Evolutionary conservation across 176 grass and related monocot genomes (phyloP).

Genomic region (Aegilops bicornis): DNA sequence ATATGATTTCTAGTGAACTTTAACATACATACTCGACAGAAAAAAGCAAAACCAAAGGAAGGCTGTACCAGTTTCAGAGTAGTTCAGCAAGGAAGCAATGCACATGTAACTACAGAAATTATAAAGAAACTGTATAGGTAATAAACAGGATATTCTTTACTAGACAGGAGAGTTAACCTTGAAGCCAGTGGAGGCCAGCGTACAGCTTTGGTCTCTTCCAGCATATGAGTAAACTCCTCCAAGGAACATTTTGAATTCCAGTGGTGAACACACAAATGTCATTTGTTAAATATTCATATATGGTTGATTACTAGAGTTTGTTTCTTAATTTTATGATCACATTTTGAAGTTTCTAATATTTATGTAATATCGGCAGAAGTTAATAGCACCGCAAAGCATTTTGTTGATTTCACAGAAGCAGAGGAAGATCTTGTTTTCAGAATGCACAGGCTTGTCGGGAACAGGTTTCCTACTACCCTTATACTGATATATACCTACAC

Average conservation of each 20-base stretch:
- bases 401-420: slow-evolving; percentile 50
- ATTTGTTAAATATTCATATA: not conserved
- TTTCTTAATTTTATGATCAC: slow-evolving; percentile 6
- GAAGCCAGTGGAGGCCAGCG: not conserved
- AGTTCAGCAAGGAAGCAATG: not conserved
- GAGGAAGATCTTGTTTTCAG: slow-evolving; percentile 64
- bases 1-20: not conserved
- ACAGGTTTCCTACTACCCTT: slow-evolving; percentile 39
- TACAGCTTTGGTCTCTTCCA: slow-evolving; percentile 3
- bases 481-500: not conserved
- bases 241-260: not conserved
- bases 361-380: slow-evolving; percentile 38
- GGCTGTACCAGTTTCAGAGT: not conserved
- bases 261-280: not conserved
- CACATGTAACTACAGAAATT: not conserved
- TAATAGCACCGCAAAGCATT: slow-evolving; percentile 27
- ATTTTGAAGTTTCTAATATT: not conserved
- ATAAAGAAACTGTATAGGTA: not conserved
- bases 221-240: not conserved
- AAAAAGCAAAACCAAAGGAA: not conserved
- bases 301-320: slow-evolving; percentile 1
- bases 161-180: not conserved
- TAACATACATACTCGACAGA: slow-evolving; percentile 1
- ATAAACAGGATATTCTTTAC: not conserved
- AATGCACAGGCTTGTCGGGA: slow-evolving; percentile 58